Evolutionary conservation across 2,329 filamentous ascomycete species (phyloP).

Genomic region (Chaetothyriales sp.): DNA sequence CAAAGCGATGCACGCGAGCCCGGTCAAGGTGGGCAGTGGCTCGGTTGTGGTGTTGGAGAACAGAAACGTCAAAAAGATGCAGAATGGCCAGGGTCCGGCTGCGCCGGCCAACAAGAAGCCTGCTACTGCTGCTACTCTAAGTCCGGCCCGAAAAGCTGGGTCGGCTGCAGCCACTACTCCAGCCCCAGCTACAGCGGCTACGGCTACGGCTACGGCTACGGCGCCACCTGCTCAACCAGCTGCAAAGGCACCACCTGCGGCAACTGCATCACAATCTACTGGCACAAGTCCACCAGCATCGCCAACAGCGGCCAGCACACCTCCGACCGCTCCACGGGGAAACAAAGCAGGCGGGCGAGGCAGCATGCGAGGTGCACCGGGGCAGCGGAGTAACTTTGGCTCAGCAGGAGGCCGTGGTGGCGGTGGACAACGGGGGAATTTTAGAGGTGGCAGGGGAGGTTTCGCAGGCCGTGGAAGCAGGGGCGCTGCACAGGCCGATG

Average conservation of each 20-base stretch:
- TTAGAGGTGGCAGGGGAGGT: conserved; percentile 50
- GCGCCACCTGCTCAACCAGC: conserved; percentile 9
- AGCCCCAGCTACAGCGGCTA: not conserved
- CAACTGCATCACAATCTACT: not conserved
- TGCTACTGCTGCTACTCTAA: conserved; percentile 1
- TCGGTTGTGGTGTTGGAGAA: conserved; percentile 77
- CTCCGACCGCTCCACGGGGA: conserved; percentile 8
- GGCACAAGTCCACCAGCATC: not conserved
- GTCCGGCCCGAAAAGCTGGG: conserved; percentile 5
- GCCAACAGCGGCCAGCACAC: not conserved
- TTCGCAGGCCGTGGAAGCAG: conserved; percentile 58
- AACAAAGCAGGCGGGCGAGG: conserved; percentile 5
- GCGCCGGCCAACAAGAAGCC: not conserved
- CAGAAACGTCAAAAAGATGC: conserved; percentile 30
- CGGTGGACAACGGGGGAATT: conserved; percentile 7
- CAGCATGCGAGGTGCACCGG: conserved; percentile 2
- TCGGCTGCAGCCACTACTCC: conserved; percentile 1
- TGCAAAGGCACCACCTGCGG: not conserved
- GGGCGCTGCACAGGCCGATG: not conserved
- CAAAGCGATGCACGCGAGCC: conserved; percentile 70
- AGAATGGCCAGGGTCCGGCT: conserved; percentile 3
- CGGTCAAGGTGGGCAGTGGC: conserved; percentile 68
- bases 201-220: conserved; percentile 8
- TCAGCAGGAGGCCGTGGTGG: conserved; percentile 15
- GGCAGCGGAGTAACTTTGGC: conserved; percentile 17